A percentile compares a stretch with the other conserved stretches of the same genome.
phyloP scores from a whole-genome alignment of 306 rosid species.

The Acacia crassicarpa region DNA sequence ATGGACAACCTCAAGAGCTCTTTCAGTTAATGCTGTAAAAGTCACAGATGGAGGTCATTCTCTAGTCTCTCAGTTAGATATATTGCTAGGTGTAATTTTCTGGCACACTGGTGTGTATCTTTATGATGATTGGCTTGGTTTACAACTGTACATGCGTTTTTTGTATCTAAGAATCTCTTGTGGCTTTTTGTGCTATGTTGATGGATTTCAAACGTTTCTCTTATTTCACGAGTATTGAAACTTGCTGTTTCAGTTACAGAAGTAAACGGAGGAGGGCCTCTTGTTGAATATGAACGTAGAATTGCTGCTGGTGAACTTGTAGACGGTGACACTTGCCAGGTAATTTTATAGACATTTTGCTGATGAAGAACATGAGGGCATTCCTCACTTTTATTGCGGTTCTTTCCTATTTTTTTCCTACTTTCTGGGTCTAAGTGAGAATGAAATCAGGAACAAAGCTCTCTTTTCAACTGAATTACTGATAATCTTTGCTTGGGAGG shows the following conservation, averaged over 20 bases:
- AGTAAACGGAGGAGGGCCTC: conserved; percentile 67
- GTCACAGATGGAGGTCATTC: conserved; percentile 61
- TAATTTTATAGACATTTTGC: conserved; percentile 25
- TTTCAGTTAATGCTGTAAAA: conserved; percentile 49
- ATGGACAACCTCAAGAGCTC: conserved; percentile 48
- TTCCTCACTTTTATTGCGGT: not conserved
- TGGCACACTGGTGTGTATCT: not conserved
- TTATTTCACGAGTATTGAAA: conserved; percentile 26
- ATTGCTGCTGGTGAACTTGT: conserved; percentile 75
- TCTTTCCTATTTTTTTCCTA: not conserved
- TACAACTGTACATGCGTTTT: not conserved
- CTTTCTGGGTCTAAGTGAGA: not conserved
- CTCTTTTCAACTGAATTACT: not conserved
- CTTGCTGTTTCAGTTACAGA: conserved; percentile 46
- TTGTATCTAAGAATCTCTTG: not conserved
- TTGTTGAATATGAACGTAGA: conserved; percentile 91
- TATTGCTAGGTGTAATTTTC: not conserved
- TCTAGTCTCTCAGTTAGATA: not conserved
- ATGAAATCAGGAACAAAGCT: not conserved
- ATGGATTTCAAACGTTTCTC: conserved; percentile 4
- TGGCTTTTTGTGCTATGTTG: conserved; percentile 4
- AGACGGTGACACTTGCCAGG: conserved; percentile 93
- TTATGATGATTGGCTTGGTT: not conserved
- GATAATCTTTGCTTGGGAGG: not conserved
- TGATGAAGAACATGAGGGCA: not conserved